Base-by-base conservation (phyloP, 1,284 basidiomycete species). In the Leccinum pachyderme region DNA sequence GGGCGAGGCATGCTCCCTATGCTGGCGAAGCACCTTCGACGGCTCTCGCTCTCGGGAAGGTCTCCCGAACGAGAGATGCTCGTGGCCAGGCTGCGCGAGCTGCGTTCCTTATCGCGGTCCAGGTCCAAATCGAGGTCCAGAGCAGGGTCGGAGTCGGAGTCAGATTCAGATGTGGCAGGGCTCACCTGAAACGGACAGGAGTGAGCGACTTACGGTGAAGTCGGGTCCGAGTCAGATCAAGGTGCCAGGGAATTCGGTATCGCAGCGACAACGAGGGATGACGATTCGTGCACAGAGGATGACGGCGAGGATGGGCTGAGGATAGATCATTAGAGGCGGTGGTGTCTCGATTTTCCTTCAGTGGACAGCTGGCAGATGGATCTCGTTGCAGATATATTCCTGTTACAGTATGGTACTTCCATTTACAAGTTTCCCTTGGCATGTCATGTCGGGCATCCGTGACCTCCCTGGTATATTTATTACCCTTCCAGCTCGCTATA, bases 1-100 rank as follows among this genome's bases (percentile, higher is more conserved):
- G 55, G 61, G 37, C 65, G 61, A 7, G 69, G 68, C 51, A 70
- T 72, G 66, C 59, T 69, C 5, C 69, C 66, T 7, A 33, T 33
- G 6, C 5, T 33, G 12, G 32, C 13, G 13, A 33, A 33, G 6
- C 32, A 35, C 24, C 53, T 71, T 29, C 49, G 53, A 4, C 55
- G 66, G 5, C 67, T 72, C 41, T 66, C 65, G 4, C 37, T 61
- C 41, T 60, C 64, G 1, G 52, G 56, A 5, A 15, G 35, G 15
- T 57, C 53, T 11, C 59, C 55, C 1, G 62, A 60, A 12, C 44
- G 44, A 22, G 24, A 43, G 24, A 9, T 25, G 22, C 13, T 45
- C 24, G 44, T 45, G 25, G 44, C n/a, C 32, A 52, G 31, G 49
- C 25, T 63, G 13, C 61, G 55, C 25, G 44, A 25, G 18, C 22